phyloP scores from a whole-genome alignment of 805 yeast species.

The Candida montana region DNA sequence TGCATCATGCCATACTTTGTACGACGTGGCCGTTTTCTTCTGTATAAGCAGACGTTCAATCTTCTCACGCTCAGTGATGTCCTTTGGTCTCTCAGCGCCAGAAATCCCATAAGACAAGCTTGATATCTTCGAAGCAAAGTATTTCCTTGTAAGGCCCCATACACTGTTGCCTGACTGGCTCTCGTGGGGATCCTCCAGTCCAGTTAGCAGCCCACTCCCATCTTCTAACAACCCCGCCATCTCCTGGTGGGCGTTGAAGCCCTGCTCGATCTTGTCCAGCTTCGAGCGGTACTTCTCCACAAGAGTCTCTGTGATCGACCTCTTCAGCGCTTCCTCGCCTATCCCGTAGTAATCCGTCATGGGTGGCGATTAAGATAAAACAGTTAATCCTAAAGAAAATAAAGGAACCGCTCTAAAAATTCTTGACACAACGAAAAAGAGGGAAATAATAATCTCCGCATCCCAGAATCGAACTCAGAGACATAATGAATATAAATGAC shows the following conservation, averaged over 20 bases:
- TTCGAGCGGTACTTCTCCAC: conserved; percentile 14
- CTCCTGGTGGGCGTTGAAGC: conserved; percentile 4
- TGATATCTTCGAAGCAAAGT: conserved; percentile 1
- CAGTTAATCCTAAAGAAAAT: no score
- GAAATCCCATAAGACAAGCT: conserved; percentile 4
- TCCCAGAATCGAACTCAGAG: neutral
- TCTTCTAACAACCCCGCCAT: neutral
- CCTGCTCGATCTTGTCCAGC: conserved; percentile 8
- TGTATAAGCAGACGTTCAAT: conserved; percentile 35
- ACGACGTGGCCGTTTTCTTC: conserved; percentile 45
- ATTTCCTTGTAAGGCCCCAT: conserved; percentile 8
- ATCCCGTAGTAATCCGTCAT: conserved; percentile 15
- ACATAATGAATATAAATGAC: no score
- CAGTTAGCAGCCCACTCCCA: neutral
- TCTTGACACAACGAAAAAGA: neutral
- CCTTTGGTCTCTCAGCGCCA: conserved; percentile 7
- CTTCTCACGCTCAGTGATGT: conserved; percentile 28
- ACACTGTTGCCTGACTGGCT: neutral
- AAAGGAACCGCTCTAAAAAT: neutral
- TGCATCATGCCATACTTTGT: conserved; percentile 61
- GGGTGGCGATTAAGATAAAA: neutral
- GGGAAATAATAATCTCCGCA: neutral
- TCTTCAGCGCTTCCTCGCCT: conserved; percentile 3
- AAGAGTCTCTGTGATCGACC: conserved; percentile 17
- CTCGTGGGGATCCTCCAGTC: neutral